phyloP scores from a whole-genome alignment of 2,329 filamentous ascomycete genomes.

The Colletotrichum paranaense region DNA sequence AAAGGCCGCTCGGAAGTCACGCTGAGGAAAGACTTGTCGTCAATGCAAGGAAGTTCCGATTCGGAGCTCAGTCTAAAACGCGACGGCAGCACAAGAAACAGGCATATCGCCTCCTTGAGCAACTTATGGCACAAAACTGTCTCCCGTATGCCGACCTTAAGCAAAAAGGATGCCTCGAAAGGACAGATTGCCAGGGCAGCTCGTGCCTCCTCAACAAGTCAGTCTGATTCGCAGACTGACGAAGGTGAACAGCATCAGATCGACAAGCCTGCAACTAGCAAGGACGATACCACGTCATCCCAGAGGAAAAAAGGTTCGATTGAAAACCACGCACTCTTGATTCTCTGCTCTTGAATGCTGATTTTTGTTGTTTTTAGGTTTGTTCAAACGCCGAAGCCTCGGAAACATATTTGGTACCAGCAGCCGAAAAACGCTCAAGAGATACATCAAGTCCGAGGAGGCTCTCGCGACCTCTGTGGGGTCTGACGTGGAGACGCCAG shows the following conservation, averaged over 20 bases:
- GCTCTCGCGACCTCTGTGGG: not conserved
- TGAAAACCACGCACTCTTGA: not conserved
- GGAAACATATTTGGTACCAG: slow-evolving; percentile 1
- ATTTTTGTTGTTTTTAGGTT: not conserved
- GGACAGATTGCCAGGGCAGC: not conserved
- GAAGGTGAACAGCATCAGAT: not conserved
- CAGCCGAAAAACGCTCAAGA: slow-evolving; percentile 1
- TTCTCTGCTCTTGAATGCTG: not conserved
- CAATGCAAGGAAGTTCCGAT: not conserved
- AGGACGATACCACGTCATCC: not conserved
- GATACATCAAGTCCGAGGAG: not conserved
- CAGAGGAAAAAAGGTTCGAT: not conserved
- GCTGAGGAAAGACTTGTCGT: not conserved
- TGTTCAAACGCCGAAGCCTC: slow-evolving; percentile 2
- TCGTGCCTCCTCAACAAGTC: not conserved
- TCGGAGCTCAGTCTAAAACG: not conserved
- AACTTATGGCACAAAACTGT: not conserved
- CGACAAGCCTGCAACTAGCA: not conserved
- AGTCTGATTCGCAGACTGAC: not conserved
- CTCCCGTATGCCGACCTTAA: not conserved
- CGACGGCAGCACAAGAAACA: not conserved
- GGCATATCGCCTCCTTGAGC: not conserved
- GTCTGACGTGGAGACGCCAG: not conserved
- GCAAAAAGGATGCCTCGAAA: not conserved
- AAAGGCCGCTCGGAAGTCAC: not conserved